Evolutionary conservation across 805 yeast genomes (phyloP).

Genomic region (Candida gorgasii): DNA sequence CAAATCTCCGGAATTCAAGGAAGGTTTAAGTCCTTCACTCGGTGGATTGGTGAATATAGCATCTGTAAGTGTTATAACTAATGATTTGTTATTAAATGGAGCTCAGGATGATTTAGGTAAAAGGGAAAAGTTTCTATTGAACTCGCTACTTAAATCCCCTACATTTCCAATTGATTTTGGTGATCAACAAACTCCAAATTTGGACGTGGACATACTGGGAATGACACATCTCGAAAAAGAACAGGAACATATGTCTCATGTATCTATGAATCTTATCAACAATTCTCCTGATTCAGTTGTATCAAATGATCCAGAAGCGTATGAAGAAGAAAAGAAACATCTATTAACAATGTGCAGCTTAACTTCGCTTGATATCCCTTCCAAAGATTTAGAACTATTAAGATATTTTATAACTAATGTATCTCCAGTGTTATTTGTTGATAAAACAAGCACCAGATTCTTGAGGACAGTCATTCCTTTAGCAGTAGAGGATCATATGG

Average conservation of each 20-base stretch:
- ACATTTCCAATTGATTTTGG: constrained; percentile 4
- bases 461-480: constrained; percentile 23
- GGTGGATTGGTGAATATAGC: not conserved
- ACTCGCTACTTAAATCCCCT: constrained; percentile 14
- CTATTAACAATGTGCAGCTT: constrained; percentile 13
- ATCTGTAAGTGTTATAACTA: constrained; percentile 1
- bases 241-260: no score
- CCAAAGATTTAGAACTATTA: constrained; percentile 15
- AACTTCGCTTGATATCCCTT: constrained; percentile 9
- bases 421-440: constrained; percentile 23
- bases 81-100: constrained; percentile 5
- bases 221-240: no score
- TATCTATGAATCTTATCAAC: no score
- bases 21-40: not conserved
- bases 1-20: no score
- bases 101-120: constrained; percentile 9
- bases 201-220: no score
- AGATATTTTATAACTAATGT: constrained; percentile 25
- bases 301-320: constrained; percentile 4
- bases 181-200: no score
- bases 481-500: constrained; percentile 16
- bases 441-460: constrained; percentile 23
- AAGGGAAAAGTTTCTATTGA: constrained; percentile 21
- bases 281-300: constrained; percentile 9
- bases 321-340: constrained; percentile 15